These are phyloP conservation scores for Phytophthora sansomeana DNA, from an alignment of 352 stramenopile genomes.

Conservation along the genomic window DNA sequence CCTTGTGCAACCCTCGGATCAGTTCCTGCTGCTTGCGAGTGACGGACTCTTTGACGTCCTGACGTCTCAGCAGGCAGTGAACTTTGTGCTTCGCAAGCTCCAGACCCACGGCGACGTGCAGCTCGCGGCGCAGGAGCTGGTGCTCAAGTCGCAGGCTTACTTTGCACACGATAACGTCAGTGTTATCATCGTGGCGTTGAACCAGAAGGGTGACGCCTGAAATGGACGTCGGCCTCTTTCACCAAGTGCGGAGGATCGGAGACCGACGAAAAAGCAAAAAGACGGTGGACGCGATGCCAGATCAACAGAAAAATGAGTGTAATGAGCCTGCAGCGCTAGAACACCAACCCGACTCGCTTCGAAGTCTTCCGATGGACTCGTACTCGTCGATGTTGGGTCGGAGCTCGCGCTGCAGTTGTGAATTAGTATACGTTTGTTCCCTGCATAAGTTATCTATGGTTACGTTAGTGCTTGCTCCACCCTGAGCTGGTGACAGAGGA, in stretches of 20 bases:
- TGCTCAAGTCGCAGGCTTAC: constrained; percentile 90
- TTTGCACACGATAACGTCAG: constrained; percentile 93
- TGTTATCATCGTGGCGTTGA: constrained; percentile 88
- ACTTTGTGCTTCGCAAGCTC: constrained; percentile 92
- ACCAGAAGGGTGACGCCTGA: constrained; percentile 63
- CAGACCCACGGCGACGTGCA: constrained; percentile 90
- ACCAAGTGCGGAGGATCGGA: constrained; percentile 15
- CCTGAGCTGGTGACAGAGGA: constrained; percentile 4
- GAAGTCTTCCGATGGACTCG: constrained; percentile 39
- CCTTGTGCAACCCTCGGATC: constrained; percentile 66
- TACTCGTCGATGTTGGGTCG: too few species aligned
- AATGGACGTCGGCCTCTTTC: constrained; percentile 33
- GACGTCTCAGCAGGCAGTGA: constrained; percentile 90
- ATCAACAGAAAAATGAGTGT: constrained; percentile 22
- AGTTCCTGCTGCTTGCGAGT: constrained; percentile 93
- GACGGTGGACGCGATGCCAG: too few species aligned
- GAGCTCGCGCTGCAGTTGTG: constrained; percentile 4
- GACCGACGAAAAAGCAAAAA: constrained; percentile 41
- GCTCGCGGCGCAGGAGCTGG: constrained; percentile 85
- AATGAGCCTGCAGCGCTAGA: constrained; percentile 11
- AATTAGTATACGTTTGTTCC: constrained; percentile 25
- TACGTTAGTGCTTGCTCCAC: background rate
- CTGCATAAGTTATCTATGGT: constrained; percentile 18
- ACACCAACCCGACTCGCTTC: background rate
- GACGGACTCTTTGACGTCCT: constrained; percentile 94